phyloP scores from a whole-genome alignment of 2,329 filamentous ascomycete species.

The Aureobasidium pullulans region DNA sequence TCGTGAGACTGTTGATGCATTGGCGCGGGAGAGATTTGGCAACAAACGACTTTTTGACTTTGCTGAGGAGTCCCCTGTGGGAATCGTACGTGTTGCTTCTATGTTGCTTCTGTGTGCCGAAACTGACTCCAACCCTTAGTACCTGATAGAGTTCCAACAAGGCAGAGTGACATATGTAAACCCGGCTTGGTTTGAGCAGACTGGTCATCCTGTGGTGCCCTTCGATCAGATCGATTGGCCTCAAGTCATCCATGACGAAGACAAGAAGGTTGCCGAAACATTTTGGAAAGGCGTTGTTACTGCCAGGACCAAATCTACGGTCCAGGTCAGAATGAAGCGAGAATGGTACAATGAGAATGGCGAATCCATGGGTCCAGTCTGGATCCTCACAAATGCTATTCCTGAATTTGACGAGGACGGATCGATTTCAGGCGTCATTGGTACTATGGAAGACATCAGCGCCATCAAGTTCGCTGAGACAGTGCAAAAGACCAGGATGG shows the following conservation, averaged over 20 bases:
- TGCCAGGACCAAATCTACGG: background rate
- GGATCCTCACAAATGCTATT: background rate
- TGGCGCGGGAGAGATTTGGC: too few relatives aligned
- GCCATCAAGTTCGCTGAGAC: constrained; percentile 26
- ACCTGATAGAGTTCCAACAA: too few relatives aligned
- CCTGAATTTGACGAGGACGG: background rate
- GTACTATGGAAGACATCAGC: constrained; percentile 21
- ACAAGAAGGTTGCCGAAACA: background rate
- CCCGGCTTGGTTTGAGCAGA: constrained; percentile 9
- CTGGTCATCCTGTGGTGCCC: background rate
- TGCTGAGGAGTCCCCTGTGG: too few relatives aligned
- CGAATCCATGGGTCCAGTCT: background rate
- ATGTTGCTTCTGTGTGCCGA: too few relatives aligned
- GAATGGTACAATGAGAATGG: background rate
- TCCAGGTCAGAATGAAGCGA: background rate
- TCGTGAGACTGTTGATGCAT: too few relatives aligned
- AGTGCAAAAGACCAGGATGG: constrained; percentile 23
- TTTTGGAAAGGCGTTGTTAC: background rate
- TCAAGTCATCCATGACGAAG: background rate
- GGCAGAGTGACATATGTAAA: background rate
- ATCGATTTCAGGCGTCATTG: background rate
- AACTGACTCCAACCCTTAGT: too few relatives aligned
- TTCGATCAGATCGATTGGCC: background rate
- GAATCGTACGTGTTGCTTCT: too few relatives aligned
- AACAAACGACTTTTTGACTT: too few relatives aligned